These are phyloP conservation scores for Paramecium sexaurelia DNA, from an alignment of 73 alveolate species.

Conservation along the genomic window DNA sequence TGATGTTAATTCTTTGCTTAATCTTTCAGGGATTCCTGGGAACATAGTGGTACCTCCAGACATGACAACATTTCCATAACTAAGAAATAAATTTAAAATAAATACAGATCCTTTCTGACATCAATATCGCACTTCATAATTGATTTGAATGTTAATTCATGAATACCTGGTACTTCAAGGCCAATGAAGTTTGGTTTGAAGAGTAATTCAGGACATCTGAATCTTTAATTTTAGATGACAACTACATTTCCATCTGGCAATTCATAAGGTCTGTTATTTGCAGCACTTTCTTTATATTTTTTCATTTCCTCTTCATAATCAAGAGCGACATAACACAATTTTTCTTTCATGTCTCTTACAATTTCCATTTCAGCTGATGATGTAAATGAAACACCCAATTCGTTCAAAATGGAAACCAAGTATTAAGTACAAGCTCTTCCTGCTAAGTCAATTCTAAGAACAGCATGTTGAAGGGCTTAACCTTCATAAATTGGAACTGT, in stretches of 20 bases:
- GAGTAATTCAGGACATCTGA: conserved; percentile 89
- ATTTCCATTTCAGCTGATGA: conserved; percentile 95
- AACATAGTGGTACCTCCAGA: conserved; percentile 91
- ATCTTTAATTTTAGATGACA: conserved; percentile 66
- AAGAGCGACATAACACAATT: conserved; percentile 56
- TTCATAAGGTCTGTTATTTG: conserved; percentile 56
- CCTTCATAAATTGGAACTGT: conserved; percentile 99
- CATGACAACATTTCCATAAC: conserved; percentile 81
- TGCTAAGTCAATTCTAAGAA: conserved; percentile 91
- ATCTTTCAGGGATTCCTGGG: conserved; percentile 90
- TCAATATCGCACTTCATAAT: conserved; percentile 86
- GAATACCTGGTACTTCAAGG: conserved; percentile 74
- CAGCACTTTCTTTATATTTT: conserved; percentile 40
- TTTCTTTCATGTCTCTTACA: conserved; percentile 79
- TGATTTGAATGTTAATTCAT: conserved; percentile 81
- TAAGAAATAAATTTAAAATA: neutral
- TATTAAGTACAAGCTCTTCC: conserved; percentile 95
- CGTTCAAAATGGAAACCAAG: conserved; percentile 84
- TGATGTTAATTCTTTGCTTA: conserved; percentile 82
- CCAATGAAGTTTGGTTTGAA: conserved; percentile 87
- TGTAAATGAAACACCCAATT: conserved; percentile 88
- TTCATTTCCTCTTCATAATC: conserved; percentile 63
- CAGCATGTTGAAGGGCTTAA: no score
- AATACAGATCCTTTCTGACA: conserved; percentile 86
- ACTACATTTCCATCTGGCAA: conserved; percentile 66